A percentile compares a stretch with the other conserved stretches of the same genome.
These are phyloP conservation scores for Trichosanthes truncata DNA, from an alignment of 306 rosid genomes.

Conservation along the genomic window DNA sequence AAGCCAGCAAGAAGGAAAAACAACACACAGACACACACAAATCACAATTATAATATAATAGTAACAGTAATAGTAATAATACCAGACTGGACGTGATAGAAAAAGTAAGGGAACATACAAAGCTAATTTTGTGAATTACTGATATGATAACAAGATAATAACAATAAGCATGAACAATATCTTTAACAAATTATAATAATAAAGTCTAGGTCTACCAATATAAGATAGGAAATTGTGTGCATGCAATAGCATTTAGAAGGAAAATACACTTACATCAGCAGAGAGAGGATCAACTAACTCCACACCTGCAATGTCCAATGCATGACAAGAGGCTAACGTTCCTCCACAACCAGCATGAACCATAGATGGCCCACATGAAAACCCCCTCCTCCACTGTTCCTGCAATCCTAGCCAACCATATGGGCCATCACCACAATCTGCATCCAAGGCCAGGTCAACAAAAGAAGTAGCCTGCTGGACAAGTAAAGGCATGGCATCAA, in stretches of 20 bases:
- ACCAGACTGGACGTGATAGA: not conserved
- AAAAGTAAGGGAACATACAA: not conserved
- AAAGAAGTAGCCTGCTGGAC: conserved; percentile 93
- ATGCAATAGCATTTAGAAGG: conserved; percentile 9
- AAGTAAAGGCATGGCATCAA: conserved; percentile 78
- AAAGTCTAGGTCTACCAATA: not conserved
- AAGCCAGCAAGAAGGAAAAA: not conserved
- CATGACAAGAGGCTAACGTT: conserved; percentile 89
- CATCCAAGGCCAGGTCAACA: conserved; percentile 88
- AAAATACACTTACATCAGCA: conserved; percentile 62
- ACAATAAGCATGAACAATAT: conserved; percentile 2
- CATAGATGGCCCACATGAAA: conserved; percentile 96
- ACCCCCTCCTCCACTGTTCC: conserved; percentile 96
- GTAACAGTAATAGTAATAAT: not conserved
- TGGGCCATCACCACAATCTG: conserved; percentile 93
- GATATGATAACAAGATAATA: conserved; percentile 9
- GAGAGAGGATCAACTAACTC: conserved; percentile 95
- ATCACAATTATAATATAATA: not conserved
- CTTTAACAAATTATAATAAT: not conserved
- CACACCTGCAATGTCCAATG: conserved; percentile 95
- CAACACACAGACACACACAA: not conserved
- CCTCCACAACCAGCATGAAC: conserved; percentile 99
- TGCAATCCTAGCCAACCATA: conserved; percentile 94
- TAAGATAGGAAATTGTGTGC: not conserved
- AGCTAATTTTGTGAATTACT: not conserved